Evolutionary conservation across 2,329 filamentous ascomycete species (phyloP).

Genomic region (Monilinia aucupariae): DNA sequence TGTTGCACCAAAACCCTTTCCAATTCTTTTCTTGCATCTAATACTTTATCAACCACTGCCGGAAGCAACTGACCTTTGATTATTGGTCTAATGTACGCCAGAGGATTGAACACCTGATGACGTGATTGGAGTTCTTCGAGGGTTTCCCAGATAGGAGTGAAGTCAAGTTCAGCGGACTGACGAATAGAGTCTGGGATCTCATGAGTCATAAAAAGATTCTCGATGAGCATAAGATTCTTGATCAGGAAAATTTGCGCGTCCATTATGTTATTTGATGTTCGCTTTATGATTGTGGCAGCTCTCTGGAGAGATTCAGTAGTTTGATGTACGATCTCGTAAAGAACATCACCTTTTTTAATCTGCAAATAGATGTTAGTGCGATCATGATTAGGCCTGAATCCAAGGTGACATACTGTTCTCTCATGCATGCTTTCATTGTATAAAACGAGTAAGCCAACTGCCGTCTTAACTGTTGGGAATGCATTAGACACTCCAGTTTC

Average conservation of each 20-base stretch:
- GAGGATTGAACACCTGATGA: conserved; percentile 51
- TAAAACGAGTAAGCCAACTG: conserved; percentile 53
- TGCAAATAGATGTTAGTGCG: conserved; percentile 21
- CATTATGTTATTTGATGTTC: conserved; percentile 50
- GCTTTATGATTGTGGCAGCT: conserved; percentile 66
- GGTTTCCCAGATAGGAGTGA: conserved; percentile 60
- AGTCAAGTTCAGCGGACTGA: conserved; percentile 51
- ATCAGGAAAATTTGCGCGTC: conserved; percentile 90
- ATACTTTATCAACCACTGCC: conserved; percentile 37
- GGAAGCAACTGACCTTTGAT: conserved; percentile 36
- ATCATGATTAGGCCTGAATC: neutral
- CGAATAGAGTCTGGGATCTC: conserved; percentile 71
- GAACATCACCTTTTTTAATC: conserved; percentile 46
- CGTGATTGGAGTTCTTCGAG: conserved; percentile 43
- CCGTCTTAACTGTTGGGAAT: conserved; percentile 52
- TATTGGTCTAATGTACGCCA: conserved; percentile 40
- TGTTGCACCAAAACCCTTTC: conserved; percentile 58
- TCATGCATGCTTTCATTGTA: conserved; percentile 45
- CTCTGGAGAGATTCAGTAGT: conserved; percentile 77
- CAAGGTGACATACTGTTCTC: conserved; percentile 29
- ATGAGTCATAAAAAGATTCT: conserved; percentile 92
- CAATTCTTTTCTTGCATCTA: conserved; percentile 60
- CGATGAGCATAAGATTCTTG: conserved; percentile 88
- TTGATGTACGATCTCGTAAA: conserved; percentile 80
- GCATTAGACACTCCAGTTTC: conserved; percentile 52